phyloP scores from a whole-genome alignment of 1,284 basidiomycete species.

The Sphaerobolus stellatus region DNA sequence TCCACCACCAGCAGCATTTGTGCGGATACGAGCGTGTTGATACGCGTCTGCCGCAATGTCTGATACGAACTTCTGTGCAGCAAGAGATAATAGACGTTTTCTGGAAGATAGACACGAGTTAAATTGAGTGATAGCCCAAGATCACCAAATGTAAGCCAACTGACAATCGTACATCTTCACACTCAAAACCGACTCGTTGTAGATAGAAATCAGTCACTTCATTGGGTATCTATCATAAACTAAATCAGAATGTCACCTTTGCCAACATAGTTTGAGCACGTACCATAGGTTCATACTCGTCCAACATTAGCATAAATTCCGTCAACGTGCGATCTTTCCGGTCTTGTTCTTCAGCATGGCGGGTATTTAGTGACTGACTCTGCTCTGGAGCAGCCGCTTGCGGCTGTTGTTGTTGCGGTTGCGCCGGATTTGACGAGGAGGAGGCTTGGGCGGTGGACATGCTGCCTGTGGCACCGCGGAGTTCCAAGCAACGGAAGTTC shows the following conservation, averaged over 20 bases:
- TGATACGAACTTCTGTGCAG: slow-evolving; percentile 97
- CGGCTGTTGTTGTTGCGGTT: too few species aligned
- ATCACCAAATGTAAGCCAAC: slow-evolving; percentile 28
- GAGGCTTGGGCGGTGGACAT: slow-evolving; percentile 5
- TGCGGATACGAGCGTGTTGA: slow-evolving; percentile 95
- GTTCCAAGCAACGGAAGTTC: too few species aligned
- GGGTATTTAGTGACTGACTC: slow-evolving; percentile 30
- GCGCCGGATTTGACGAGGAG: slow-evolving; percentile 19
- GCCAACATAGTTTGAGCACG: slow-evolving; percentile 28
- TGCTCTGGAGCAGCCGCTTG: neutral
- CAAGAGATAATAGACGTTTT: slow-evolving; percentile 91
- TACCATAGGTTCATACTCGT: slow-evolving; percentile 95
- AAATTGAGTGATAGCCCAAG: slow-evolving; percentile 1
- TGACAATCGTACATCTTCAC: slow-evolving; percentile 88
- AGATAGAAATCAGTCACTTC: slow-evolving; percentile 99
- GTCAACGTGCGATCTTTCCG: slow-evolving; percentile 87
- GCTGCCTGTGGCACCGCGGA: too few species aligned
- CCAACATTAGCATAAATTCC: slow-evolving; percentile 94
- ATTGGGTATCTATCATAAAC: slow-evolving; percentile 68
- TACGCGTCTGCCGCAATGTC: slow-evolving; percentile 98
- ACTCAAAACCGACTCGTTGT: slow-evolving; percentile 94
- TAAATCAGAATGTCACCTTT: neutral
- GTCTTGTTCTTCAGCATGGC: slow-evolving; percentile 78
- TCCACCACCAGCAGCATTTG: slow-evolving; percentile 65
- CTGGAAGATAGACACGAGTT: slow-evolving; percentile 40